A percentile compares a stretch with the other conserved stretches of the same genome.
Conservation (phyloP, 2,329 filamentous ascomycete genomes). For the Colletotrichum cordylinicola region DNA sequence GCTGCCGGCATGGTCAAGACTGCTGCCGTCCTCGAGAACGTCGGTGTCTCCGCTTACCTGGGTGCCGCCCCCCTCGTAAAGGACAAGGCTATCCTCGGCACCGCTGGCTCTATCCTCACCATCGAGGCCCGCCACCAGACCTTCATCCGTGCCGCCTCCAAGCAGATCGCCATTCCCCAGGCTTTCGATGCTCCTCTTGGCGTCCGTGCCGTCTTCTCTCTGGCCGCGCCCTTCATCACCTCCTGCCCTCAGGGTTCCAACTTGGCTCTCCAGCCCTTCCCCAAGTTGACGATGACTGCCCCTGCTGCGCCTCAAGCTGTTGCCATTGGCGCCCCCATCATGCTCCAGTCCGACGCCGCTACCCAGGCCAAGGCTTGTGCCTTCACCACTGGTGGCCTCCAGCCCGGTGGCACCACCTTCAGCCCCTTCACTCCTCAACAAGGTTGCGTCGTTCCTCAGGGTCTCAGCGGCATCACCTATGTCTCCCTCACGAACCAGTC, state of each 20-base stretch:
- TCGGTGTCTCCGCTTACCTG: slow-evolving; percentile 77
- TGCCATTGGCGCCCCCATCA: slow-evolving; percentile 45
- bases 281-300: slow-evolving; percentile 53
- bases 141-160: slow-evolving; percentile 68
- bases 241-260: slow-evolving; percentile 72
- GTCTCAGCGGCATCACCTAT: slow-evolving; percentile 69
- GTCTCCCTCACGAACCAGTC: slow-evolving; percentile 66
- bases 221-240: slow-evolving; percentile 75
- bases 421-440: slow-evolving; percentile 57
- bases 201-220: slow-evolving; percentile 73
- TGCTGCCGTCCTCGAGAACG: slow-evolving; percentile 73
- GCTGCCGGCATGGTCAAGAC: slow-evolving; percentile 72
- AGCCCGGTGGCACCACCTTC: slow-evolving; percentile 66
- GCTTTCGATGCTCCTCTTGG: slow-evolving; percentile 75
- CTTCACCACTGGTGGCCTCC: slow-evolving; percentile 67
- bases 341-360: slow-evolving; percentile 56
- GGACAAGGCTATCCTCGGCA: slow-evolving; percentile 63
- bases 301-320: slow-evolving; percentile 51
- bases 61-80: slow-evolving; percentile 72
- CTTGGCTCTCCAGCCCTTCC: slow-evolving; percentile 69
- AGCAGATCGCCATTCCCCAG: slow-evolving; percentile 66
- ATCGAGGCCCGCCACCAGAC: slow-evolving; percentile 78
- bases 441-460: slow-evolving; percentile 66
- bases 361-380: slow-evolving; percentile 65
- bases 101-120: slow-evolving; percentile 74